Evolutionary conservation across 192 early-diverging fungal species (phyloP).

Genomic region (Diversispora epigaea): DNA sequence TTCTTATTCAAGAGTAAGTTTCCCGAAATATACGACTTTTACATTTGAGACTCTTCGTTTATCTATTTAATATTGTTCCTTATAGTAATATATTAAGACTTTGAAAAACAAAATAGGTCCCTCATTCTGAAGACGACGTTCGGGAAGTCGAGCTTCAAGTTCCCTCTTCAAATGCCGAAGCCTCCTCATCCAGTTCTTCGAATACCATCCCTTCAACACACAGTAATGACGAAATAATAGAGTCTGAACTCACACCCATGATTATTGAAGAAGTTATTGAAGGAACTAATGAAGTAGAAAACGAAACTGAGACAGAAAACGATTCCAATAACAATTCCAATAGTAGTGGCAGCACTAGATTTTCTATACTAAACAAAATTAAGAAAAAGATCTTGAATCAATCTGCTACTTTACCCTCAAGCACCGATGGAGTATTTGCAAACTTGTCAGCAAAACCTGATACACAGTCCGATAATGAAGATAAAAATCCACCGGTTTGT

Average conservation of each 20-base stretch:
- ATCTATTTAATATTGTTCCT: no score
- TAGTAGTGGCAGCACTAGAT: conserved; percentile 1
- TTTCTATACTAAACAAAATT: conserved; percentile 18
- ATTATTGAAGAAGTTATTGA: neutral
- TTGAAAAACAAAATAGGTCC: no score
- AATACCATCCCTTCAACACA: conserved; percentile 7
- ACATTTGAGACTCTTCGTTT: no score
- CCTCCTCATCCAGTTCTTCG: conserved; percentile 1
- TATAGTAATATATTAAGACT: no score
- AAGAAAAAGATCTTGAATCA: neutral
- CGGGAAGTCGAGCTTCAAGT: conserved; percentile 25
- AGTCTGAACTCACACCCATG: conserved; percentile 14
- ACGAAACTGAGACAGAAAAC: neutral
- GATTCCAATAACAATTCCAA: neutral
- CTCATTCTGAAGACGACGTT: conserved; percentile 1
- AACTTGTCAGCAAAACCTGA: conserved; percentile 61
- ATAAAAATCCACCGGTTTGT: conserved; percentile 55
- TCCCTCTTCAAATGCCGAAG: neutral
- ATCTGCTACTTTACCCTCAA: conserved; percentile 39
- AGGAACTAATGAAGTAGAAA: neutral
- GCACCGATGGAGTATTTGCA: conserved; percentile 57
- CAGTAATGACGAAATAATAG: conserved; percentile 14
- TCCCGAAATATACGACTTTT: no score
- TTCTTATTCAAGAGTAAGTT: no score
- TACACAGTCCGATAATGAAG: conserved; percentile 48